phyloP scores from a whole-genome alignment of 2,329 filamentous ascomycete species.

The Stachybotrys echinatus region DNA sequence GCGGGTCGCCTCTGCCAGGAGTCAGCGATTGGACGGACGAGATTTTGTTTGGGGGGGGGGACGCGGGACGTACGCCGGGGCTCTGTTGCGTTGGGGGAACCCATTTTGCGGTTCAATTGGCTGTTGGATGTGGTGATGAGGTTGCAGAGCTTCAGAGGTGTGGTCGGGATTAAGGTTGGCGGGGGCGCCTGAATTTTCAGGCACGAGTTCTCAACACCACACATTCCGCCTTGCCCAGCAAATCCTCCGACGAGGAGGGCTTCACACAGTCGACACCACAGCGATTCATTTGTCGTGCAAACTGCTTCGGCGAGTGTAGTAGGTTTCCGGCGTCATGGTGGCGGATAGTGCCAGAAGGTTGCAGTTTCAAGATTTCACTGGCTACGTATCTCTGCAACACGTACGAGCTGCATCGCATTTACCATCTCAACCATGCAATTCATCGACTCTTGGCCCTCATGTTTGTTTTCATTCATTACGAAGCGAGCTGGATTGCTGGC shows the following conservation, averaged over 20 bases:
- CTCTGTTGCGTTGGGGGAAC: conserved; percentile 28
- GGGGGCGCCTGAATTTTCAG: conserved; percentile 18
- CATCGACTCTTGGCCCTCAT: neutral
- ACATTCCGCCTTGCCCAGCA: neutral
- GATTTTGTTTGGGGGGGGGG: neutral
- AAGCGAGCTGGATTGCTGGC: too few relatives aligned
- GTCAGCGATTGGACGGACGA: conserved; percentile 1
- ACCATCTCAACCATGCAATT: neutral
- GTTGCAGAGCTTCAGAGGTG: conserved; percentile 17
- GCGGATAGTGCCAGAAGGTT: too few relatives aligned
- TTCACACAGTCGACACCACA: too few relatives aligned
- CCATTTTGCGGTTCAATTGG: conserved; percentile 32
- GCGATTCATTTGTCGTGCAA: too few relatives aligned
- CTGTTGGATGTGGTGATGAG: conserved; percentile 19
- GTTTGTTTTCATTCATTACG: neutral
- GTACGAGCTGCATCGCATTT: too few relatives aligned
- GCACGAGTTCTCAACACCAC: conserved; percentile 8
- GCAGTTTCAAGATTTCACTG: too few relatives aligned
- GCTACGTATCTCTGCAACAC: too few relatives aligned
- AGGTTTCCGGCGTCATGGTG: too few relatives aligned
- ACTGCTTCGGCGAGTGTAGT: too few relatives aligned
- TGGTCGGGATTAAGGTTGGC: conserved; percentile 21
- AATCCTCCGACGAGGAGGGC: neutral
- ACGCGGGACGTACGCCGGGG: conserved; percentile 28
- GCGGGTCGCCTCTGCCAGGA: conserved; percentile 63